A percentile compares a stretch with the other conserved stretches of the same genome.
phyloP scores from a whole-genome alignment of 2,329 filamentous ascomycete species.

The Aspergillus sp. region DNA sequence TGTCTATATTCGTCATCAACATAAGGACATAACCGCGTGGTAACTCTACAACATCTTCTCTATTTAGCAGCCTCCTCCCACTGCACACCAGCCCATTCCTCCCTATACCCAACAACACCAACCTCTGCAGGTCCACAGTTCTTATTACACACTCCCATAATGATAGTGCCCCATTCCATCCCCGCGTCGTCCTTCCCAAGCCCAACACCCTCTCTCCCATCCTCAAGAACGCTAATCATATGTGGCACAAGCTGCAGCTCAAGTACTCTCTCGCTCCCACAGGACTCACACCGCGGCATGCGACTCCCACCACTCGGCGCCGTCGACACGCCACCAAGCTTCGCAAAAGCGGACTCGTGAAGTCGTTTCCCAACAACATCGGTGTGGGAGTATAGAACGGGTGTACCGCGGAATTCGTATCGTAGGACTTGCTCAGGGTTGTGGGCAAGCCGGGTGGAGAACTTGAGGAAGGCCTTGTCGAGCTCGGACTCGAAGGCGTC shows the following conservation, averaged over 20 bases:
- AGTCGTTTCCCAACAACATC: conserved; percentile 73
- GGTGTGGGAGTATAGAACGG: conserved; percentile 76
- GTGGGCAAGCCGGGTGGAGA: conserved; percentile 73
- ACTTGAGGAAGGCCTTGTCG: conserved; percentile 76
- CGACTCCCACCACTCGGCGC: conserved; percentile 32
- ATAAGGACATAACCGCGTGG: conserved; percentile 13
- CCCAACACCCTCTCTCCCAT: conserved; percentile 61
- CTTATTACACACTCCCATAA: conserved; percentile 77
- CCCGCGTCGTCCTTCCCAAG: conserved; percentile 64
- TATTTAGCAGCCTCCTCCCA: conserved; percentile 70
- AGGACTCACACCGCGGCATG: conserved; percentile 75
- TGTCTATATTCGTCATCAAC: conserved; percentile 19
- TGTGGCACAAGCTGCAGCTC: conserved; percentile 92
- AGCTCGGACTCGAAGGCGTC: conserved; percentile 74
- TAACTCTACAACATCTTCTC: neutral
- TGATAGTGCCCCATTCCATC: conserved; percentile 97
- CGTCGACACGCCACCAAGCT: conserved; percentile 18
- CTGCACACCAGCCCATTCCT: conserved; percentile 98
- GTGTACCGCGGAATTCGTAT: conserved; percentile 72
- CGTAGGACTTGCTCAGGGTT: conserved; percentile 81
- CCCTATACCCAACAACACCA: conserved; percentile 73
- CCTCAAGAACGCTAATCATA: conserved; percentile 84
- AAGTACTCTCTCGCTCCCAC: conserved; percentile 74
- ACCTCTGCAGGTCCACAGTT: conserved; percentile 69
- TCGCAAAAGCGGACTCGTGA: conserved; percentile 21